Conservation (phyloP, 2,329 filamentous ascomycete genomes). For the Aspergillus sp. region DNA sequence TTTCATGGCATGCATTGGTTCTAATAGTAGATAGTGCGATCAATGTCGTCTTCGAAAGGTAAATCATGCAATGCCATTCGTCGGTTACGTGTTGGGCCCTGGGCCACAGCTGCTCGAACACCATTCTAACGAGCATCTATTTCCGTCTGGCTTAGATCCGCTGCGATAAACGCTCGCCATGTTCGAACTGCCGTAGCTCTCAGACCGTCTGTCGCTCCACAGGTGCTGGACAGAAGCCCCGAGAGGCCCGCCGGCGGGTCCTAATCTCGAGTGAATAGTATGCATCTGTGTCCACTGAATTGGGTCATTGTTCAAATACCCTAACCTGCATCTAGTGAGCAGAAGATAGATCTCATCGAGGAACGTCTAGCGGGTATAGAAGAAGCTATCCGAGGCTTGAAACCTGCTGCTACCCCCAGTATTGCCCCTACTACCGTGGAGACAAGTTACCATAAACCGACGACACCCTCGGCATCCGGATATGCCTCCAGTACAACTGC, state of each 20-base stretch:
- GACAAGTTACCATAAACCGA: background rate
- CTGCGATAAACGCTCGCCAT: conserved; percentile 38
- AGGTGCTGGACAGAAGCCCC: conserved; percentile 27
- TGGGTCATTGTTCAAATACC: background rate
- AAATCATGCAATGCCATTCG: background rate
- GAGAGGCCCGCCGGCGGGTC: conserved; percentile 35
- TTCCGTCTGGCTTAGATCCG: conserved; percentile 25
- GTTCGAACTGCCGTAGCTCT: conserved; percentile 37
- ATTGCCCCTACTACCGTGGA: background rate
- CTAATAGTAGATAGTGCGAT: conserved; percentile 23
- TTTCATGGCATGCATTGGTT: background rate
- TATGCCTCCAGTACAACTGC: conserved; percentile 14
- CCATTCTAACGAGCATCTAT: too few relatives aligned
- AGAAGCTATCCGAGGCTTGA: conserved; percentile 22
- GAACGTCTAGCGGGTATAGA: conserved; percentile 48
- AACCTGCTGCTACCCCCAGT: conserved; percentile 3
- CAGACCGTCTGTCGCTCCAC: conserved; percentile 34
- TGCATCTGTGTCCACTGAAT: conserved; percentile 5
- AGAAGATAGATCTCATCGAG: conserved; percentile 51
- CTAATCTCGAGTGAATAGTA: conserved; percentile 41
- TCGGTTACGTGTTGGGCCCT: too few relatives aligned
- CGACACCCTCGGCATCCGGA: conserved; percentile 9
- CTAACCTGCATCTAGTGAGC: conserved; percentile 36
- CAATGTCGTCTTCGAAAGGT: conserved; percentile 32
- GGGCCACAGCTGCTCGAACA: too few relatives aligned